Evolutionary conservation across 1,284 basidiomycete genomes (phyloP).

Genomic region (Puccinia coronata): DNA sequence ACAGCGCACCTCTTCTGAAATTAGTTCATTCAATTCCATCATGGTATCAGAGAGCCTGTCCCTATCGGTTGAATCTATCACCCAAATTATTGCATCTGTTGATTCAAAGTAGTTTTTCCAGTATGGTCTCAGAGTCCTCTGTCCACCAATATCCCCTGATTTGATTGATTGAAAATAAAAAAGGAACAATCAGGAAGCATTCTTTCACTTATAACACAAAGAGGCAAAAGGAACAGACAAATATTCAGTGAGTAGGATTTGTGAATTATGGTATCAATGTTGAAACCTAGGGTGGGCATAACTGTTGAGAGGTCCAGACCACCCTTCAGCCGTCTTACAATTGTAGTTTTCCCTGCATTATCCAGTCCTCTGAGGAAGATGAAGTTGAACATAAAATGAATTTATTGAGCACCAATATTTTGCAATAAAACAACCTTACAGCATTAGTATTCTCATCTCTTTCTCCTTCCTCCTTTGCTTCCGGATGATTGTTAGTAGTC

Average conservation of each 20-base stretch:
- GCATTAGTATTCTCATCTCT: conserved; percentile 93
- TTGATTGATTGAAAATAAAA: conserved; percentile 21
- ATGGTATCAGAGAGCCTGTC: conserved; percentile 86
- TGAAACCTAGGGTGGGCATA: conserved; percentile 95
- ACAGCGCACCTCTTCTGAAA: conserved; percentile 77
- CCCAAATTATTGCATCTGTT: conserved; percentile 98
- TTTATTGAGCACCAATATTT: no score
- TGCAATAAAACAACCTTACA: conserved; percentile 64
- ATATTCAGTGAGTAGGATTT: conserved; percentile 29
- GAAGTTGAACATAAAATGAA: neutral
- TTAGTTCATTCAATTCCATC: conserved; percentile 77
- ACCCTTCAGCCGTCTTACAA: conserved; percentile 87
- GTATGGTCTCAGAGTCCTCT: conserved; percentile 90
- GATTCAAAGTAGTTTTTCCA: conserved; percentile 99
- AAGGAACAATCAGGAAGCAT: neutral
- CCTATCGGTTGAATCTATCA: conserved; percentile 90
- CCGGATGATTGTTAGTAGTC: conserved; percentile 91
- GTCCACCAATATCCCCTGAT: conserved; percentile 97
- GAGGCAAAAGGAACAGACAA: conserved; percentile 32
- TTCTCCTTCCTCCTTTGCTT: conserved; percentile 93
- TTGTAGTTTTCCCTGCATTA: conserved; percentile 98
- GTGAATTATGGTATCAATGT: conserved; percentile 93
- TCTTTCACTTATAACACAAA: neutral
- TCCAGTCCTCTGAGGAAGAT: conserved; percentile 76
- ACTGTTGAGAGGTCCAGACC: conserved; percentile 79